Conservation (phyloP, 305 asterid genomes). For the Caryopteris hybrid region DNA sequence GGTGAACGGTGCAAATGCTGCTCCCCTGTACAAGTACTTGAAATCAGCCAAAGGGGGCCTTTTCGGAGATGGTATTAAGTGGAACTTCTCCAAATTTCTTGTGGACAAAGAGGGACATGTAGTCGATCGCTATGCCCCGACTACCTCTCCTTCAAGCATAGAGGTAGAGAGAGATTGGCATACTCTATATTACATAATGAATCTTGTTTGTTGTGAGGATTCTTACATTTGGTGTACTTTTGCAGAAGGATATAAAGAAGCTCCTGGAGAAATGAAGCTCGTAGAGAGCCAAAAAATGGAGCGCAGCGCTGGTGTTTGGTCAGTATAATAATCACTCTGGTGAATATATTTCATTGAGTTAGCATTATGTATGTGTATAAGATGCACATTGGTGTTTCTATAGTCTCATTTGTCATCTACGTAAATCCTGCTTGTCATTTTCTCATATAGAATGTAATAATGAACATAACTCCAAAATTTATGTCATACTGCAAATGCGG, state of each 20-base stretch:
- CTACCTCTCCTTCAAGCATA: conserved; percentile 81
- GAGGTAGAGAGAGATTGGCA: conserved; percentile 43
- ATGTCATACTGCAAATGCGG: too few species aligned
- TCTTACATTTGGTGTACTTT: neutral
- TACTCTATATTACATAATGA: too few species aligned
- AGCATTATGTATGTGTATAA: too few species aligned
- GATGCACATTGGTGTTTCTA: too few species aligned
- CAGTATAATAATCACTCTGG: neutral
- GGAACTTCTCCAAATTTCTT: conserved; percentile 92
- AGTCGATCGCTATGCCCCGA: conserved; percentile 86
- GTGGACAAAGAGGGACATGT: conserved; percentile 76
- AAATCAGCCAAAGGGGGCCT: conserved; percentile 84
- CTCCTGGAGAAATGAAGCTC: conserved; percentile 36
- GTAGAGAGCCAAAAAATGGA: neutral
- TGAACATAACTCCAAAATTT: too few species aligned
- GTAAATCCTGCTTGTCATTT: too few species aligned
- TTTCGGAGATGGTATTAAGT: conserved; percentile 68
- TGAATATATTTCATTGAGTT: too few species aligned
- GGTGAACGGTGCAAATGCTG: conserved; percentile 69
- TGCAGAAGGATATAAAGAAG: conserved; percentile 91
- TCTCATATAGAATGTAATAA: too few species aligned
- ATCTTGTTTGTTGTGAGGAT: neutral
- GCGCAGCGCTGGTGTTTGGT: too few species aligned
- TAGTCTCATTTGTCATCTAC: too few species aligned
- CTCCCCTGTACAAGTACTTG: conserved; percentile 73